Base-by-base conservation (phyloP, 78 protist genomes). In the Dictyostelium firmibasis region DNA sequence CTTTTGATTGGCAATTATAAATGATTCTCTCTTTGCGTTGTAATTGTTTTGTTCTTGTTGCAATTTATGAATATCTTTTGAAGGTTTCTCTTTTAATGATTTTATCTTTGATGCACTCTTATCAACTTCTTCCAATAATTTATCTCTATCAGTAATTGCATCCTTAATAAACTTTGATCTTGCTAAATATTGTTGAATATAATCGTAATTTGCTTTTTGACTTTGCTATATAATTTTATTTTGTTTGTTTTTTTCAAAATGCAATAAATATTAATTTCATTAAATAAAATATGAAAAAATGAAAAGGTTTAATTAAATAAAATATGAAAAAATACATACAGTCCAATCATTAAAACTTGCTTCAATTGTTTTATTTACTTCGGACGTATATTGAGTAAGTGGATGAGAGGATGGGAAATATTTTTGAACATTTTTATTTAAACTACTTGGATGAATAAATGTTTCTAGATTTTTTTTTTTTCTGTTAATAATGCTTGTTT, bases 401-500 rank as follows among this genome's bases (percentile, higher is more conserved):
- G 93, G 93, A 44, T 88, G 93, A 1, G 83, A 18, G 20, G 29
- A 27, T 72, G 70, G 69, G 57, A 88, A 88, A 53, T 78, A 77
- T 23, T 47, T 79, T 79, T 43, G 70, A 43, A 88, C 81, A 64
- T 62, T 78, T 47, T 77, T 78, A 64, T 79, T 88, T 29, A 88
- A 67, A 79, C 93, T 88, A 64, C 83, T 67, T 78, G 93, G 93
- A 88, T 88, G 36, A 23, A 64, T 88, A 67, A 88, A 88, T 41
- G 93, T 79, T 36, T 88, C 93, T 88, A 29, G 64, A 79, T 4
- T 35, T 13, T 25, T 23, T 57, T 57, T 20, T 57, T 57, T 4
- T 20, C 20, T 57, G 16, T 57, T 57, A 64, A 25, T 10, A 64
- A 64, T 18, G 31, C 8, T 25, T 64, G 4, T n/a, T n/a, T n/a